A percentile compares a stretch with the other conserved stretches of the same genome.
Conservation (phyloP, 768 basidiomycete species). For the Mycena rosella region DNA sequence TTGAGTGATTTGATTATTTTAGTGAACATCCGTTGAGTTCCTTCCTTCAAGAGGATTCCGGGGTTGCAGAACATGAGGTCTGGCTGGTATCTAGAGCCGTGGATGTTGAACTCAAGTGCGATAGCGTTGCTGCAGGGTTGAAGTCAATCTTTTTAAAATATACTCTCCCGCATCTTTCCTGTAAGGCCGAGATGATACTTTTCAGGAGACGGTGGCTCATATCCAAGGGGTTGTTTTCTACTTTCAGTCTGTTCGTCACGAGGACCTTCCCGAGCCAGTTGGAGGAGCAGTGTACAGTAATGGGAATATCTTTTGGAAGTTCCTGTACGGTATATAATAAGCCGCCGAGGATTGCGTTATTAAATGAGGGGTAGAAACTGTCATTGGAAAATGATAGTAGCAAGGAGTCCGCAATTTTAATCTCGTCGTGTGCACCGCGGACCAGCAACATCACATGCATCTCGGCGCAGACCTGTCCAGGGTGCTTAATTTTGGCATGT, state of each 20-base stretch:
- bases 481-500: not conserved
- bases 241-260: not conserved
- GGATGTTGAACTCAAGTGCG: not conserved
- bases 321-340: not conserved
- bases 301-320: not conserved
- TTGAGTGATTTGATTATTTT: slow-evolving; percentile 3
- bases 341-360: not conserved
- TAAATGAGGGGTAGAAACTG: not conserved
- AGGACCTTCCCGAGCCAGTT: not conserved
- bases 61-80: not conserved
- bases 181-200: not conserved
- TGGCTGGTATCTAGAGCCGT: not conserved
- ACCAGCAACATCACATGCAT: not conserved
- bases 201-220: not conserved
- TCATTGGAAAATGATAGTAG: not conserved
- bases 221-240: slow-evolving; percentile 2
- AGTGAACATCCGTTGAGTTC: slow-evolving; percentile 6
- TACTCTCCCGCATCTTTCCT: slow-evolving; percentile 9
- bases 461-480: not conserved
- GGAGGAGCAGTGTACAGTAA: not conserved
- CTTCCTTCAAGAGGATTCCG: slow-evolving; percentile 8
- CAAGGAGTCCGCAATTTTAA: not conserved
- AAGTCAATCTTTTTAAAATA: not conserved
- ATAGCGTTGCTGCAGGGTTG: not conserved
- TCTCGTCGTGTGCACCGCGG: not conserved